phyloP scores from a whole-genome alignment of 495 filamentous ascomycete species.

The Evernia prunastri region DNA sequence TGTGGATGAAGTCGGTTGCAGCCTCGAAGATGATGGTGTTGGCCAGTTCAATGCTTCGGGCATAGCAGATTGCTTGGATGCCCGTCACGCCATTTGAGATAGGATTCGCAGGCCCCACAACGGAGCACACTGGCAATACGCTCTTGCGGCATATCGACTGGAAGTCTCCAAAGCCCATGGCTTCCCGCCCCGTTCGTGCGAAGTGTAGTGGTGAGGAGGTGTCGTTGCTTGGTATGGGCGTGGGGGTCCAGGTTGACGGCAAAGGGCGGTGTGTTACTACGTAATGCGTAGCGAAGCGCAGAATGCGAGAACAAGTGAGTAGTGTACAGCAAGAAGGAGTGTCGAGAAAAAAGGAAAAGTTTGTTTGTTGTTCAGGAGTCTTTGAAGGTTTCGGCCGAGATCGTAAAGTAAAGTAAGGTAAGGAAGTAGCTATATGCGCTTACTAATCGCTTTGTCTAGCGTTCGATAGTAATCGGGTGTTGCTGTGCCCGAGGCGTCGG shows the following conservation, averaged over 20 bases:
- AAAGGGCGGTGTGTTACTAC: neutral
- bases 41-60: constrained; percentile 88
- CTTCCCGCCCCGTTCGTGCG: constrained; percentile 21
- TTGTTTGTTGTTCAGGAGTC: constrained; percentile 5
- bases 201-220: constrained; percentile 21
- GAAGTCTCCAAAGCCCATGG: constrained; percentile 90
- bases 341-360: neutral
- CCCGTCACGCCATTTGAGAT: constrained; percentile 60
- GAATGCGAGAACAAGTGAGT: neutral
- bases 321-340: neutral
- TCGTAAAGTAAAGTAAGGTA: no score
- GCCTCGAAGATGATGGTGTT: constrained; percentile 98
- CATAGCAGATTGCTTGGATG: constrained; percentile 86
- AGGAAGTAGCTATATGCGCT: constrained; percentile 2
- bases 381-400: neutral
- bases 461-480: neutral
- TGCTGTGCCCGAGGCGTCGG: no score
- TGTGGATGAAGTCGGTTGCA: constrained; percentile 86
- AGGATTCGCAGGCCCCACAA: constrained; percentile 61
- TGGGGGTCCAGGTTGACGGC: constrained; percentile 6
- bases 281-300: constrained; percentile 3
- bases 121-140: constrained; percentile 77
- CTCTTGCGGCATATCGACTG: constrained; percentile 77
- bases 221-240: constrained; percentile 7
- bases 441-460: neutral